Percentiles rank a stretch among this genome's conserved stretches.
Evolutionary conservation across 305 asterid species (phyloP).

Genomic region (Ruellia speciosa): DNA sequence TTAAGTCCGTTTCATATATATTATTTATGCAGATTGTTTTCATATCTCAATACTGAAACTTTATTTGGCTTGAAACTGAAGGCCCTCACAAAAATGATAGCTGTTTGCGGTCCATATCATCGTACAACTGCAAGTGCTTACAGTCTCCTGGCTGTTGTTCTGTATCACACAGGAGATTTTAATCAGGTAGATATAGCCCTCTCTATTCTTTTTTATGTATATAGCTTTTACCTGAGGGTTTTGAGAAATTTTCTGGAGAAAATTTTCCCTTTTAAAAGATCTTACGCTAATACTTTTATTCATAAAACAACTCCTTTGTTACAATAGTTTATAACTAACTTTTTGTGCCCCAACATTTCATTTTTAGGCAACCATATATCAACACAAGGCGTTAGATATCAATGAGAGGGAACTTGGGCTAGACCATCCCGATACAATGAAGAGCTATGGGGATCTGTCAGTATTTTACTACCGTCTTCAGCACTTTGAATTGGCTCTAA

Average conservation of each 20-base stretch:
- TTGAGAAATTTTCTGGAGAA: background rate
- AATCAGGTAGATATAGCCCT: slow-evolving; percentile 56
- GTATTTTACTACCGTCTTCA: slow-evolving; percentile 98
- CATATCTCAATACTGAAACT: slow-evolving; percentile 21
- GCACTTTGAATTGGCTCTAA: slow-evolving; percentile 90
- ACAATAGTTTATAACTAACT: slow-evolving; percentile 10
- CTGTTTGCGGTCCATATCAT: slow-evolving; percentile 96
- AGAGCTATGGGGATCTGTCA: slow-evolving; percentile 97
- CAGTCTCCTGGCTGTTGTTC: slow-evolving; percentile 97
- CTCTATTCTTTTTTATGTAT: slow-evolving; percentile 17
- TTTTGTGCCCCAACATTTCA: slow-evolving; percentile 21
- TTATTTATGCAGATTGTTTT: slow-evolving; percentile 13
- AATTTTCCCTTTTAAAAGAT: slow-evolving; percentile 10
- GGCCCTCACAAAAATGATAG: slow-evolving; percentile 95
- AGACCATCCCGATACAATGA: slow-evolving; percentile 99
- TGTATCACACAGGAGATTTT: slow-evolving; percentile 98
- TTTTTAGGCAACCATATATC: slow-evolving; percentile 85
- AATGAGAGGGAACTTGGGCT: slow-evolving; percentile 99
- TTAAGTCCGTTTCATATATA: slow-evolving; percentile 5
- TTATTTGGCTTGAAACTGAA: slow-evolving; percentile 33
- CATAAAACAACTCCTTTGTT: background rate
- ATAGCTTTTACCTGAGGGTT: slow-evolving; percentile 10
- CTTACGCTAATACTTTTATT: slow-evolving; percentile 11
- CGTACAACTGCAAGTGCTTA: slow-evolving; percentile 96
- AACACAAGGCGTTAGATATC: slow-evolving; percentile 95